Evolutionary conservation across 2,329 filamentous ascomycete species (phyloP).

Genomic region (Penicillium sp.): DNA sequence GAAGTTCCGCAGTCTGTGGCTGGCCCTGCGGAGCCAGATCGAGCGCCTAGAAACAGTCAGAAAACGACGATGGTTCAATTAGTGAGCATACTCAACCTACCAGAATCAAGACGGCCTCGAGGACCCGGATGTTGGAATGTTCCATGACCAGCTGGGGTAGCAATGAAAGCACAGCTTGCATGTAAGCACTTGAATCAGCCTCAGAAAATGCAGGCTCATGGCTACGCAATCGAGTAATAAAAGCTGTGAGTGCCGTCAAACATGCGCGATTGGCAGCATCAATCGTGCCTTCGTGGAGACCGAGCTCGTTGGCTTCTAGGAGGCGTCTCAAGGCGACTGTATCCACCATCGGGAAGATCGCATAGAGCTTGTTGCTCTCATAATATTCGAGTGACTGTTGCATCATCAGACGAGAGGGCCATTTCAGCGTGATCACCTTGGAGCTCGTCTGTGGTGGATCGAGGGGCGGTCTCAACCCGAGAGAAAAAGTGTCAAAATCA

Average conservation of each 20-base stretch:
- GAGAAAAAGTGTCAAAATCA: conserved; percentile 23
- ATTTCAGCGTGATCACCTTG: conserved; percentile 12
- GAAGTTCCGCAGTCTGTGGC: conserved; percentile 20
- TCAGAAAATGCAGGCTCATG: conserved; percentile 23
- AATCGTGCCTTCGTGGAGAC: conserved; percentile 5
- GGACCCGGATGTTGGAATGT: conserved; percentile 15
- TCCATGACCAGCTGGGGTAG: conserved; percentile 28
- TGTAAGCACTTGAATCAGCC: conserved; percentile 27
- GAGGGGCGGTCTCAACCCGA: neutral
- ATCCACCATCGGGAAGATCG: conserved; percentile 28
- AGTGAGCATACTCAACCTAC: conserved; percentile 11
- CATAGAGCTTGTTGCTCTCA: conserved; percentile 24
- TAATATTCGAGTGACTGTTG: conserved; percentile 25
- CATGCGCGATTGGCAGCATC: conserved; percentile 21
- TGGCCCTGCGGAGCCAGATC: conserved; percentile 27
- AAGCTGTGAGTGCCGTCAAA: conserved; percentile 27
- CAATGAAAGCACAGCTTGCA: conserved; percentile 24
- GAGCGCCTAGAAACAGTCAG: conserved; percentile 11
- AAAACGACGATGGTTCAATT: neutral
- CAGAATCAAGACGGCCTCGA: conserved; percentile 25
- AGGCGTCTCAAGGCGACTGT: conserved; percentile 17
- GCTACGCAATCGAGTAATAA: conserved; percentile 27
- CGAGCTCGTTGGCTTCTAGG: conserved; percentile 17
- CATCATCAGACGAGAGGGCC: conserved; percentile 20
- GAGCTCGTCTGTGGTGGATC: neutral